phyloP scores from a whole-genome alignment of 2,329 filamentous ascomycete species.

The Fusarium denticulatum region DNA sequence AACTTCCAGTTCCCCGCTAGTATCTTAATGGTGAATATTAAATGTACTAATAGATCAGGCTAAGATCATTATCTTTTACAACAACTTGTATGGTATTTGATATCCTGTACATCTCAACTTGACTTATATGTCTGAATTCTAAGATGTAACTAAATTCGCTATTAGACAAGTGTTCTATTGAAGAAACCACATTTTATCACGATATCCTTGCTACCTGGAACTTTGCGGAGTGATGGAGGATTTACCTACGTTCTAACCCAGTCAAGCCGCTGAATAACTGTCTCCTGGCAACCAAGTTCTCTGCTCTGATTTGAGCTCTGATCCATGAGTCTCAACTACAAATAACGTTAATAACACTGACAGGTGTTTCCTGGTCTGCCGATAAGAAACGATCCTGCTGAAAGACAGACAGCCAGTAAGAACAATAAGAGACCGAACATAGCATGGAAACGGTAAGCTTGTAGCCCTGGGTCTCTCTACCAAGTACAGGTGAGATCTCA shows the following conservation, averaged over 20 bases:
- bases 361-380: neutral
- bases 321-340: too few relatives aligned
- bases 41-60: neutral
- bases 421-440: too few relatives aligned
- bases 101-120: rapidly evolving
- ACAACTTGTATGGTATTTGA: rapidly evolving
- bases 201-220: neutral
- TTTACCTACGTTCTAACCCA: rapidly evolving
- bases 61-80: neutral
- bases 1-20: too few relatives aligned
- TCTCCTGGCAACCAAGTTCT: neutral
- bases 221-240: rapidly evolving
- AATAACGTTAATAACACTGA: neutral
- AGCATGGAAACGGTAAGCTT: neutral
- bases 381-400: neutral
- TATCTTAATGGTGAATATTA: neutral
- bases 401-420: neutral
- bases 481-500: too few relatives aligned
- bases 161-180: rapidly evolving
- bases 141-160: rapidly evolving
- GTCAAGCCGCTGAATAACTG: too few relatives aligned
- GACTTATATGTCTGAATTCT: rapidly evolving
- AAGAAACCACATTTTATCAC: neutral
- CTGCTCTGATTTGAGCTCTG: too few relatives aligned
- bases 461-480: too few relatives aligned